phyloP scores from a whole-genome alignment of 2,329 filamentous ascomycete species.

The Pseudogymnoascus verrucosus region DNA sequence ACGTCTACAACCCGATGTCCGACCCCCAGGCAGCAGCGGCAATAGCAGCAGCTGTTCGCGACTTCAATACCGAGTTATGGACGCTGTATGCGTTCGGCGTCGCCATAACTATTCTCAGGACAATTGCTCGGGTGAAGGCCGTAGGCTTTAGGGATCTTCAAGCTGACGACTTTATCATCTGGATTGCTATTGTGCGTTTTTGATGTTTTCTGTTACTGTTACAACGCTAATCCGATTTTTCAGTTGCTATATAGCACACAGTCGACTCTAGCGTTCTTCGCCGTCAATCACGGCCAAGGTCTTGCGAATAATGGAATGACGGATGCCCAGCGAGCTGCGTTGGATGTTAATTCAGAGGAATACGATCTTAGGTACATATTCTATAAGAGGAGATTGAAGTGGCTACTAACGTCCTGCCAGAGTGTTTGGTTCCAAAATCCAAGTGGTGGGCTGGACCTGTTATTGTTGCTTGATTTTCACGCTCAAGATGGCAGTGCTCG shows the following conservation, averaged over 20 bases:
- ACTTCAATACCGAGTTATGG: conserved; percentile 39
- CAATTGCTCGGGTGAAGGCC: conserved; percentile 39
- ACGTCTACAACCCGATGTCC: conserved; percentile 9
- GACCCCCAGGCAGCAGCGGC: conserved; percentile 14
- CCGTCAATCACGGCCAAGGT: conserved; percentile 40
- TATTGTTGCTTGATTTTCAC: conserved; percentile 46
- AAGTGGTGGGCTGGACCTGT: conserved; percentile 45
- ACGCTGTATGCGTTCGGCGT: conserved; percentile 44
- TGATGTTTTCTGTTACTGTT: not conserved
- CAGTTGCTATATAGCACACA: conserved; percentile 45
- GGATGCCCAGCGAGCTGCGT: conserved; percentile 36
- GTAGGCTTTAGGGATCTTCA: conserved; percentile 44
- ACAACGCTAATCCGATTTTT: conserved; percentile 5
- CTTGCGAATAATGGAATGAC: conserved; percentile 53
- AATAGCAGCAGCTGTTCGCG: conserved; percentile 12
- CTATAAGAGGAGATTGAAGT: not conserved
- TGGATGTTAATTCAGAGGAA: conserved; percentile 38
- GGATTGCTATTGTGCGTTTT: conserved; percentile 41
- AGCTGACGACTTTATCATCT: conserved; percentile 52
- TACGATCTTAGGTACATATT: conserved; percentile 29
- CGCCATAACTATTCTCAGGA: conserved; percentile 41
- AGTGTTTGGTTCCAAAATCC: conserved; percentile 44
- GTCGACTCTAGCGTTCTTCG: conserved; percentile 40
- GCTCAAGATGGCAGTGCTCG: conserved; percentile 46
- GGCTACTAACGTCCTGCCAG: conserved; percentile 25